Conservation (phyloP, 371 early-diverging fungal genomes). For the Choanephora cucurbitarum region DNA sequence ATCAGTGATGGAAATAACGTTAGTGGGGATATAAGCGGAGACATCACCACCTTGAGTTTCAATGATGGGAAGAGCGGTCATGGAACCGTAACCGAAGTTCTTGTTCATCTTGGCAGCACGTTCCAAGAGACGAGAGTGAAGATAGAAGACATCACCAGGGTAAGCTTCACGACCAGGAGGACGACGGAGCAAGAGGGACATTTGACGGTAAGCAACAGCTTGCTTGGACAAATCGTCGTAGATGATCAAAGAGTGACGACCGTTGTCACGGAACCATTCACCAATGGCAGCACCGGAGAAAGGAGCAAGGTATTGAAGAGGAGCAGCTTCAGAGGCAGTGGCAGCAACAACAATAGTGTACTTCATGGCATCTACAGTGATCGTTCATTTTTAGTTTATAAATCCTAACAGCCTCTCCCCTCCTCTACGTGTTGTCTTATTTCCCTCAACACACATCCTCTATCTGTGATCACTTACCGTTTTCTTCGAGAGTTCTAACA, state of each 20-base stretch:
- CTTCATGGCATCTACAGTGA: slow-evolving; percentile 59
- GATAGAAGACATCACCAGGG: slow-evolving; percentile 98
- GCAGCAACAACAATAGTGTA: slow-evolving; percentile 96
- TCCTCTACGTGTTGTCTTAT: too few species aligned
- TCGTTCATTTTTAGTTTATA: too few species aligned
- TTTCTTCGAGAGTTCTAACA: slow-evolving; percentile 93
- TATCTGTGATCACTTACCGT: slow-evolving; percentile 51
- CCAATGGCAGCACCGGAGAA: slow-evolving; percentile 94
- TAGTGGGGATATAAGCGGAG: slow-evolving; percentile 98
- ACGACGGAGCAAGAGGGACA: slow-evolving; percentile 96
- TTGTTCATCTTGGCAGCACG: slow-evolving; percentile 98
- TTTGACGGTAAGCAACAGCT: slow-evolving; percentile 98
- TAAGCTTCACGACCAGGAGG: slow-evolving; percentile 98
- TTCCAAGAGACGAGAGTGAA: slow-evolving; percentile 96
- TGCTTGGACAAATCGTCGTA: slow-evolving; percentile 98
- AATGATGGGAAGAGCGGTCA: slow-evolving; percentile 96
- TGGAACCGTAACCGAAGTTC: slow-evolving; percentile 87
- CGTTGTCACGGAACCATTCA: slow-evolving; percentile 97
- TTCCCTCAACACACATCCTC: too few species aligned
- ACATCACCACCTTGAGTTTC: slow-evolving; percentile 99
- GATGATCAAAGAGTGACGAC: slow-evolving; percentile 91
- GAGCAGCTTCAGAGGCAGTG: slow-evolving; percentile 95
- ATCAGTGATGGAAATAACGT: slow-evolving; percentile 98
- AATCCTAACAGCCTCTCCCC: too few species aligned
- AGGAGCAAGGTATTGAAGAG: slow-evolving; percentile 95